Evolutionary conservation across 2,329 filamentous ascomycete genomes (phyloP), one percentile per base, ranked within the genome.

Genomic region (Aspergillus unguis): DNA sequence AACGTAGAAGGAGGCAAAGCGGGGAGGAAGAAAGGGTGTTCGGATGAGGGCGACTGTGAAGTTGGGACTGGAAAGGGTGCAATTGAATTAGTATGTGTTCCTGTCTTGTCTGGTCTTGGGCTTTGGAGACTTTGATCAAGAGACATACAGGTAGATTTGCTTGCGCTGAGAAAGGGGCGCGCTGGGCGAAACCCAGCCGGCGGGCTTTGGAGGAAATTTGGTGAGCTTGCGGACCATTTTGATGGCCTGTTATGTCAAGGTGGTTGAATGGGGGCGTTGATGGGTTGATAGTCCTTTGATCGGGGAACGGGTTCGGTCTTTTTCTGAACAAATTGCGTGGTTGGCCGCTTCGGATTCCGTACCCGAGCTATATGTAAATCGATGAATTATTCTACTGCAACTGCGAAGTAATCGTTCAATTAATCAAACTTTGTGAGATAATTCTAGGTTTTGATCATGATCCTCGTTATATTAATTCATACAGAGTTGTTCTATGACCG

Each of bases 1-100:
- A 31, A 96, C 92, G 65, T 86, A 81, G 83, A 99, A 99, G 64
- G 85, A 87, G 58, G 92, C 94, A 70, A 89, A 90, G 70, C 85
- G 87, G 23, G 92, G 85, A 6, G 89, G 86, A 49, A 88, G 82
- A 61, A 82, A 79, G 29, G 84, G 83, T 53, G 85, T 87, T 62
- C 85, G 87, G 63, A 95, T 78, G 65, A 97, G 83, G 55, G 87
- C 86, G 66, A 97, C 78, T 59, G 85, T 83, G 75, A 95, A 89
- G 67, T 87, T 85, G 48, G 92, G 92, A 55, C 92, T 96, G 66
- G 26, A 40, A 5, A 38, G 10, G 26, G 6, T 27, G 9, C 11
- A 17, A 32, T 23, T 26, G 6, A 9, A 29, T 35, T 26, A 29
- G 26, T 17, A 1, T 17, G 1, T 17, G 17, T 17, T 17, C 17